Conservation (phyloP, 345 rosid genomes). For the Dipteronia dyeriana region DNA sequence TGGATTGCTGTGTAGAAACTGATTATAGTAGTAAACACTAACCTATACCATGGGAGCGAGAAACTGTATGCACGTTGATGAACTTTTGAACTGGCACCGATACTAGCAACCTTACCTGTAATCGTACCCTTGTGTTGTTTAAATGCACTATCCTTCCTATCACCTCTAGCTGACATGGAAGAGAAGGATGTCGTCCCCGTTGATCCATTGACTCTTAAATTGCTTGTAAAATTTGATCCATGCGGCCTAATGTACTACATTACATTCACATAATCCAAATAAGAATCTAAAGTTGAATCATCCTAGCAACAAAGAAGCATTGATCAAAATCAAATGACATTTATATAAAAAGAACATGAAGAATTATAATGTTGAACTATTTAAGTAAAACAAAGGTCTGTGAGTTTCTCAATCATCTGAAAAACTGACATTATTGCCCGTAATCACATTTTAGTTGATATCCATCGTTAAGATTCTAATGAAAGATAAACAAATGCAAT, state of each 20-base stretch:
- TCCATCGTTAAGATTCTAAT: neutral
- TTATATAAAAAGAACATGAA: neutral
- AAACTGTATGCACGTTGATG: slow-evolving; percentile 42
- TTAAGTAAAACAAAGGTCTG: too few relatives aligned
- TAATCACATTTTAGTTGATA: neutral
- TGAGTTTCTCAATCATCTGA: too few relatives aligned
- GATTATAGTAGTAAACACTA: slow-evolving; percentile 25
- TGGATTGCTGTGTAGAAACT: neutral
- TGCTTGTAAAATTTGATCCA: slow-evolving; percentile 27
- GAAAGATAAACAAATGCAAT: too few relatives aligned
- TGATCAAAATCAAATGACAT: neutral
- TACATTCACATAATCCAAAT: slow-evolving; percentile 18
- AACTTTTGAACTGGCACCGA: slow-evolving; percentile 22
- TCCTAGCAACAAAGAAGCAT: neutral
- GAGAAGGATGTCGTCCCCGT: slow-evolving; percentile 14
- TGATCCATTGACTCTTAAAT: slow-evolving; percentile 25
- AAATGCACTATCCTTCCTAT: slow-evolving; percentile 29
- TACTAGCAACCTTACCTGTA: slow-evolving; percentile 22
- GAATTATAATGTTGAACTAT: too few relatives aligned
- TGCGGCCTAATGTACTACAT: slow-evolving; percentile 28
- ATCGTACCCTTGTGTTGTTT: slow-evolving; percentile 20
- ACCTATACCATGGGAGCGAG: slow-evolving; percentile 65
- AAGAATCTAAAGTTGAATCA: neutral
- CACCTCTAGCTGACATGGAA: slow-evolving; percentile 21
- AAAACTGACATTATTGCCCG: neutral